Evolutionary conservation across 345 rosid species (phyloP).

Genomic region (Geranium rotundifolium): DNA sequence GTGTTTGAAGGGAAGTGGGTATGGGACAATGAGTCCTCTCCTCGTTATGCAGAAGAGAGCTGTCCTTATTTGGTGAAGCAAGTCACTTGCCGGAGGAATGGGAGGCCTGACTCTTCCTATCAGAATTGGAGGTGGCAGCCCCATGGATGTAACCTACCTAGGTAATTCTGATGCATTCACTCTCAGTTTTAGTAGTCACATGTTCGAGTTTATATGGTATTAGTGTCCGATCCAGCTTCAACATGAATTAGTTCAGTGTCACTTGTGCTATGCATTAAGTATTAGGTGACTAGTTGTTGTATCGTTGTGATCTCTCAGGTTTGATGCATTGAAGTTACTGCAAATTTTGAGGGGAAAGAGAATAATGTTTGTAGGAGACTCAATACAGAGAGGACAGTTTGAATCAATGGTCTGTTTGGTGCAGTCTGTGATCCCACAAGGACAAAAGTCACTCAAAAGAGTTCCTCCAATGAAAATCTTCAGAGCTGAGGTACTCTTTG

Average conservation of each 20-base stretch:
- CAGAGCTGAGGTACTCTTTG: conserved; percentile 45
- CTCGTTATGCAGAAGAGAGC: conserved; percentile 61
- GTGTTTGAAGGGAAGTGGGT: conserved; percentile 77
- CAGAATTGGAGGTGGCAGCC: conserved; percentile 94
- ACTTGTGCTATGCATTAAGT: too few relatives aligned
- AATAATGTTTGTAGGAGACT: conserved; percentile 86
- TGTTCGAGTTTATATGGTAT: too few relatives aligned
- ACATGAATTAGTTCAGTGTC: too few relatives aligned
- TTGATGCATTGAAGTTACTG: conserved; percentile 65
- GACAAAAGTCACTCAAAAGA: conserved; percentile 53
- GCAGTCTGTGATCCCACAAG: conserved; percentile 65
- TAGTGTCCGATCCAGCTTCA: too few relatives aligned
- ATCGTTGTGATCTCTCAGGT: conserved; percentile 26
- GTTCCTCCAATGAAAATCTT: conserved; percentile 87
- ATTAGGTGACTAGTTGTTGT: too few relatives aligned
- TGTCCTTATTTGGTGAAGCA: conserved; percentile 88
- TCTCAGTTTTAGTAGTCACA: too few relatives aligned
- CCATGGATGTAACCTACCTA: conserved; percentile 53
- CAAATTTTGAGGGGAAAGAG: conserved; percentile 64
- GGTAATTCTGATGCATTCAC: conserved; percentile 17
- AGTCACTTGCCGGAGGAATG: conserved; percentile 66
- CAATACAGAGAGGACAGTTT: conserved; percentile 79
- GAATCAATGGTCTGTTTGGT: conserved; percentile 85
- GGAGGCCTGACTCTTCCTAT: conserved; percentile 71
- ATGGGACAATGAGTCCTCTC: conserved; percentile 73